phyloP scores from a whole-genome alignment of 805 yeast species.

The Torulaspora microellipsoides region DNA sequence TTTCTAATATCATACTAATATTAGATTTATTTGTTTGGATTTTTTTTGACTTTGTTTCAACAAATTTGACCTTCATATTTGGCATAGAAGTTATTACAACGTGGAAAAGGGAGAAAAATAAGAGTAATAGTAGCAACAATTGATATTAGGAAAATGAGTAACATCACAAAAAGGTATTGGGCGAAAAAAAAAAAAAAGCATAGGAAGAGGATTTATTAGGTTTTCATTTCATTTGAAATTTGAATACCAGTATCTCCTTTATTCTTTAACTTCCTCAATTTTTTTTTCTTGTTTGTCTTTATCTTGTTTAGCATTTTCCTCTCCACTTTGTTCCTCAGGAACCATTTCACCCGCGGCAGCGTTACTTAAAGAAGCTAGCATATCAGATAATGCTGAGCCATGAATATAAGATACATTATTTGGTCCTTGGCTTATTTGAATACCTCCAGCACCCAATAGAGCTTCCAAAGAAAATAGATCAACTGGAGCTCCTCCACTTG shows the following conservation, averaged over 20 bases:
- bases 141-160: background rate
- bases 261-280: conserved; percentile 18
- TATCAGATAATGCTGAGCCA: conserved; percentile 57
- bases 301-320: conserved; percentile 21
- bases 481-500: conserved; percentile 17
- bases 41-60: too few species aligned
- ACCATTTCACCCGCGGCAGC: conserved; percentile 33
- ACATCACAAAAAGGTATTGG: background rate
- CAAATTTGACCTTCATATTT: too few species aligned
- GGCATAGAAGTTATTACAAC: too few species aligned
- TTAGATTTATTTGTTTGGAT: background rate
- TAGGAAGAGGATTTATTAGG: background rate
- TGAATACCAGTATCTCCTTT: background rate
- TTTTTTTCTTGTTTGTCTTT: conserved; percentile 11
- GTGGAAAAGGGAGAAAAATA: conserved; percentile 5
- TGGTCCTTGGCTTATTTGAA: conserved; percentile 41
- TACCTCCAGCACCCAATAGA: conserved; percentile 29
- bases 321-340: conserved; percentile 34
- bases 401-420: conserved; percentile 62
- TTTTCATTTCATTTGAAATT: background rate
- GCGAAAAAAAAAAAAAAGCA: background rate
- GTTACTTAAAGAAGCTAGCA: conserved; percentile 48
- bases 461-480: conserved; percentile 31
- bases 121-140: background rate
- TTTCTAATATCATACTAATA: conserved; percentile 6